Evolutionary conservation across 2,329 filamentous ascomycete genomes (phyloP), one percentile per base, ranked within the genome.

Genomic region (Cladosporium sp.): DNA sequence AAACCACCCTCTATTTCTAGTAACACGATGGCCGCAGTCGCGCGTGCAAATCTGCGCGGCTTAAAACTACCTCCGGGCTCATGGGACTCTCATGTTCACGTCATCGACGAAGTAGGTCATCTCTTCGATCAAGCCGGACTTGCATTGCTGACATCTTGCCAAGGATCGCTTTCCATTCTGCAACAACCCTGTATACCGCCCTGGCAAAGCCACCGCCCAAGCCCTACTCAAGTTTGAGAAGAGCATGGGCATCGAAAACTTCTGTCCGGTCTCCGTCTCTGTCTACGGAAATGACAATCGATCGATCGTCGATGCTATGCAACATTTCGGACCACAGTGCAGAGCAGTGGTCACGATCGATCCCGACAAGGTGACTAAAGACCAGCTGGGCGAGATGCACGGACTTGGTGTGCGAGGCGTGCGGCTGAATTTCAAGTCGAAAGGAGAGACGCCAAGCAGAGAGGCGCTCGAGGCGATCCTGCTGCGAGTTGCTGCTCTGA

Each of bases 271-370:
- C 6, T 34, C 54, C 10, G 54, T 57, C 21, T 39, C 54, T 3
- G 54, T 57, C 11, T 57, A 57, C 23, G 54, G 23, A 16, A 57
- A 57, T 7, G 54, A 57, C 54, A 57, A 57, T 26, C 54, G 54
- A 32, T 57, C 54, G 3, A 57, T 57, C n/a, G 11, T 32, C 16
- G 54, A 57, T 10, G 54, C 54, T 13, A 54, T 54, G 32, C 54
- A 23, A 10, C 54, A 39, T 1, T 57, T 39, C 7, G 54, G 32
- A 39, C 11, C 30, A 7, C 23, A 39, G 3, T 34, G 54, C 21
- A 57, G 21, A 18, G 54, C 54, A 8, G 54, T 57, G 10, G 32
- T 26, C 18, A 57, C 30, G 11, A 10, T 57, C 8, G 32, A 57
- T 21, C 54, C 54, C 14, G 30, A 39, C 0, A 57, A 39, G 1